Evolutionary conservation across 2,329 filamentous ascomycete genomes (phyloP), one percentile per base, ranked within the genome.

Genomic region (Diaporthe capsici): DNA sequence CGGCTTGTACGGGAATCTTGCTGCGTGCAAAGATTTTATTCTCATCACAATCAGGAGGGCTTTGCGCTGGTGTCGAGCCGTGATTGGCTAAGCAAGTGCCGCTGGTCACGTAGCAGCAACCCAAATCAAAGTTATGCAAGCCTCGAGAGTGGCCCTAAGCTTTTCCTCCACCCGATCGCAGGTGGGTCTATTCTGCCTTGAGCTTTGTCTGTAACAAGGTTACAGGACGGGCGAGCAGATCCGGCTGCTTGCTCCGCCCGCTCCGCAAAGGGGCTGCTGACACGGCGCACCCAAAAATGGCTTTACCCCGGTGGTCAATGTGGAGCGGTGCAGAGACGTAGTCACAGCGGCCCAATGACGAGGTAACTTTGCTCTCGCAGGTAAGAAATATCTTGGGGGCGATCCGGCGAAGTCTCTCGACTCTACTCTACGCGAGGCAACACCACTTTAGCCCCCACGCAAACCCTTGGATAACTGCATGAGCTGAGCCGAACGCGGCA

Each of bases 91-190:
- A 51, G 13, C 20, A 53, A 68, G 65, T 68, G 47, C 47, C 47
- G 65, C 28, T 53, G 47, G 25, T 68, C 65, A 68, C 65, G 65
- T 68, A 68, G 65, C 65, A 68, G 34, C n/a, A 34, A 68, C 44
- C 65, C 65, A 68, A 68, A 25, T 68, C 47, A 53, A 68, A 68
- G 28, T 68, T 68, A 25, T 51, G 65, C 31, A 20, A 39, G 34
- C 22, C 65, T 42, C 9, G 8, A 25, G 22, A 53, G 28, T 28
- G 31, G 31, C 20, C 8, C 65, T 53, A 53, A 53, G 47, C 47
- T 68, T 68, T 68, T 37, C 31, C 22, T 53, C 65, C 65, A 20
- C 47, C 31, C 22, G 31, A 39, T 53, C 17, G 31, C n/a, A 15
- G 31, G 47, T 20, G 31, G 47, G 47, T 42, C 47, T 28, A 37